Conservation (phyloP, 129 eudicot species). For the Calendula officinalis region DNA sequence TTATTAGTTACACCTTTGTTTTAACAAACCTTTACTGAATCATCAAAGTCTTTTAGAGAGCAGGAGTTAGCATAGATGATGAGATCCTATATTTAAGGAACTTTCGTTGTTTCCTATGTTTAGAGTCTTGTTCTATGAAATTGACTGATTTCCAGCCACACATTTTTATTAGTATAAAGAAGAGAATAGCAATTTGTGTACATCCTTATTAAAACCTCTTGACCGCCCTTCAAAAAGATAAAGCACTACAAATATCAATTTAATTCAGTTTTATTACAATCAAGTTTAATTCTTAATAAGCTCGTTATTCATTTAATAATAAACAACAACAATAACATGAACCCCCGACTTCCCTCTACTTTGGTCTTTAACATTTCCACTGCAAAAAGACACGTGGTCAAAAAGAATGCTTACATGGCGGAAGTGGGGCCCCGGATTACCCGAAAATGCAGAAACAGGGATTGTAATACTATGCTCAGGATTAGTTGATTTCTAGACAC, state of each 20-base stretch:
- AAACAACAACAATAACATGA: too few relatives aligned
- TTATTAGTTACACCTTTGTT: neutral
- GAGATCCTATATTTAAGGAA: too few relatives aligned
- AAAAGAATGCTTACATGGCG: constrained; percentile 54
- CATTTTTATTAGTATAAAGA: neutral
- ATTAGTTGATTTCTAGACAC: constrained; percentile 54
- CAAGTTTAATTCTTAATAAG: too few relatives aligned
- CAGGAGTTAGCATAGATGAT: too few relatives aligned
- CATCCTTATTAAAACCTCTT: too few relatives aligned
- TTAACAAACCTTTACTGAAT: neutral
- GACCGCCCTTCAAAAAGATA: too few relatives aligned
- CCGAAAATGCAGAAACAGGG: constrained; percentile 53
- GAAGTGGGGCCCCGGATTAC: constrained; percentile 73
- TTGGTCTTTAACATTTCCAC: too few relatives aligned
- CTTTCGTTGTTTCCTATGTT: neutral
- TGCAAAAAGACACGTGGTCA: neutral
- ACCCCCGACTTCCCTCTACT: too few relatives aligned
- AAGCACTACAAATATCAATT: too few relatives aligned
- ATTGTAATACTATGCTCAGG: constrained; percentile 50
- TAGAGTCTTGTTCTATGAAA: neutral
- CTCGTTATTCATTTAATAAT: too few relatives aligned
- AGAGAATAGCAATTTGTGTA: too few relatives aligned
- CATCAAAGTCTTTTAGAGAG: neutral
- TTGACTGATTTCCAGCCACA: neutral
- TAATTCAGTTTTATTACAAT: too few relatives aligned